A percentile compares a stretch with the other conserved stretches of the same genome.
These are phyloP conservation scores for Pseudocercospora musae DNA, from an alignment of 2,329 filamentous ascomycete species.

Conservation along the genomic window DNA sequence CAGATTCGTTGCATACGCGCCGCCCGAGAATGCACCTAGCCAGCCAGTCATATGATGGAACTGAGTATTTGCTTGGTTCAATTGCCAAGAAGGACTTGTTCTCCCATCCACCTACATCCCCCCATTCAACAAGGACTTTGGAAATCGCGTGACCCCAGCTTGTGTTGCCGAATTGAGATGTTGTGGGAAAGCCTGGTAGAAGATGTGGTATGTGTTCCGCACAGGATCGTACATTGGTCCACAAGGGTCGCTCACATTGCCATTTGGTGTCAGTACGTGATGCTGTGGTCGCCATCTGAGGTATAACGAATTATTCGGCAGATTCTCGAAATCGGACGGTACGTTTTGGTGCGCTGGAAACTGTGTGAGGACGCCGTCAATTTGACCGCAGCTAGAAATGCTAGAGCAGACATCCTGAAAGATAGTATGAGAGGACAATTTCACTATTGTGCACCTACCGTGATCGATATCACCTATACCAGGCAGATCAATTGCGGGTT, in stretches of 20 bases:
- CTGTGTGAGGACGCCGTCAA: not conserved
- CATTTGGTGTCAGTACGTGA: conserved; percentile 44
- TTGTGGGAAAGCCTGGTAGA: conserved; percentile 50
- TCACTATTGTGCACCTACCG: not conserved
- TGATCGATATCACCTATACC: not conserved
- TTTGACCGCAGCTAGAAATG: not conserved
- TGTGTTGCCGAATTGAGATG: conserved; percentile 45
- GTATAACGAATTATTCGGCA: conserved; percentile 7
- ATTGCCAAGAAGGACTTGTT: conserved; percentile 38
- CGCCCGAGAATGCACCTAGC: conserved; percentile 51
- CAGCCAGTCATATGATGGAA: conserved; percentile 43
- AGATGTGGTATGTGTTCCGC: conserved; percentile 48
- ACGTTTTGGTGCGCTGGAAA: conserved; percentile 5
- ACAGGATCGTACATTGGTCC: conserved; percentile 48
- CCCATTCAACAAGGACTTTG: conserved; percentile 41
- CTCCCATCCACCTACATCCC: conserved; percentile 45
- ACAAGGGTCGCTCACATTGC: conserved; percentile 51
- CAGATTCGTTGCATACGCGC: conserved; percentile 45
- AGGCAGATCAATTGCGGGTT: not conserved
- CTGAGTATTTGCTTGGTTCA: conserved; percentile 37
- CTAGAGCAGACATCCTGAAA: not conserved
- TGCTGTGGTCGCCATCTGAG: conserved; percentile 34
- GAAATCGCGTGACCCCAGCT: conserved; percentile 52
- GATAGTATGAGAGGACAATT: not conserved
- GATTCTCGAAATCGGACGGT: not conserved